Conservation (phyloP, 2,329 filamentous ascomycete genomes). For the Trichoderma citrinoviride region DNA sequence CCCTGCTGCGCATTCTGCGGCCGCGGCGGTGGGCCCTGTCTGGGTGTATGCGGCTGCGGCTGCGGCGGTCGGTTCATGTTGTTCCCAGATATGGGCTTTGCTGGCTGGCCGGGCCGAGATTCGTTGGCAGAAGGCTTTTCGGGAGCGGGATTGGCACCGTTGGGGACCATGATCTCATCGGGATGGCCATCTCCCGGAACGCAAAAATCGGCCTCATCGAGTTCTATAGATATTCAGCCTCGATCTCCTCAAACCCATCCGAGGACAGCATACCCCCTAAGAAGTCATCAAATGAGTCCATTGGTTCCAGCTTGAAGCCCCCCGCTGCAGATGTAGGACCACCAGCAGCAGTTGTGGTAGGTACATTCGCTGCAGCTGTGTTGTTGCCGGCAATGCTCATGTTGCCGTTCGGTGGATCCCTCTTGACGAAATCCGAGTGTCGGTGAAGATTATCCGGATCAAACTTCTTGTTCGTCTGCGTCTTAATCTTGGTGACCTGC, state of each 20-base stretch:
- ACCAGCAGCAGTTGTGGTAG: not conserved
- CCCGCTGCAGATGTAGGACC: conserved; percentile 15
- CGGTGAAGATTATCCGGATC: conserved; percentile 77
- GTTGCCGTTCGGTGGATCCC: conserved; percentile 39
- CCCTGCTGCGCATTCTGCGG: conserved; percentile 22
- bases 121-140: conserved; percentile 27
- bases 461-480: conserved; percentile 67
- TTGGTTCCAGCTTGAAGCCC: conserved; percentile 33
- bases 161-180: conserved; percentile 67
- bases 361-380: not conserved
- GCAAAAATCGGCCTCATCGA: conserved; percentile 75
- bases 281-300: conserved; percentile 52
- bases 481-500: conserved; percentile 88
- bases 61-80: conserved; percentile 31
- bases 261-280: conserved; percentile 47
- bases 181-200: conserved; percentile 68
- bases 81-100: conserved; percentile 25
- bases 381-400: not conserved
- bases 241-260: conserved; percentile 38
- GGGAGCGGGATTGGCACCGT: conserved; percentile 24
- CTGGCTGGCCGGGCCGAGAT: conserved; percentile 24
- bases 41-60: conserved; percentile 35
- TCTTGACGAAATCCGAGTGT: conserved; percentile 71
- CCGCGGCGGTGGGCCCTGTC: conserved; percentile 29
- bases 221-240: conserved; percentile 52